Evolutionary conservation across 768 basidiomycete genomes (phyloP).

Genomic region (Infundibulicybe gibba): DNA sequence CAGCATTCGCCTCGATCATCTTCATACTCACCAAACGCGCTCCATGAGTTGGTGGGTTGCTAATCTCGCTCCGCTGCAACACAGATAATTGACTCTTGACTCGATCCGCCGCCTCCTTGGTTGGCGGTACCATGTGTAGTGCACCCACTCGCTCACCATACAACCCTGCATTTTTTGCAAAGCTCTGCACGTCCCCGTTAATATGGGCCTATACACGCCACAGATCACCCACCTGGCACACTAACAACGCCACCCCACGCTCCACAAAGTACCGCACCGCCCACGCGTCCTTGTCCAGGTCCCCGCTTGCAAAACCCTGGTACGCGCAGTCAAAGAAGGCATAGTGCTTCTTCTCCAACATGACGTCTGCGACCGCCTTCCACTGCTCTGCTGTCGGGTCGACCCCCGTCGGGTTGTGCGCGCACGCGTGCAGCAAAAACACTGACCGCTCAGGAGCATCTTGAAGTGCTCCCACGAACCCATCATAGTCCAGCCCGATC

Average conservation of each 20-base stretch:
- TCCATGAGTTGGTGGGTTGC: conserved; percentile 90
- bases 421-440: conserved; percentile 90
- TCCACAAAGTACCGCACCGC: conserved; percentile 87
- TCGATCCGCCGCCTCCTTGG: conserved; percentile 61
- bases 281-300: conserved; percentile 88
- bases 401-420: conserved; percentile 96
- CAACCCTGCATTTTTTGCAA: conserved; percentile 95
- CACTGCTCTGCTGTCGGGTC: conserved; percentile 91
- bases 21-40: conserved; percentile 65
- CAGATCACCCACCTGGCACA: conserved; percentile 72
- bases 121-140: conserved; percentile 74
- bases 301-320: conserved; percentile 94
- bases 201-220: not conserved
- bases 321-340: conserved; percentile 96
- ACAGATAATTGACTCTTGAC: conserved; percentile 90
- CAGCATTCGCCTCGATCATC: not conserved
- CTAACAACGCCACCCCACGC: conserved; percentile 67
- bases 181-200: conserved; percentile 59
- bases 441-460: conserved; percentile 74
- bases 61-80: conserved; percentile 91
- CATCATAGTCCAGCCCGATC: conserved; percentile 78
- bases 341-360: conserved; percentile 74
- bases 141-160: conserved; percentile 95
- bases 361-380: conserved; percentile 68
- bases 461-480: conserved; percentile 58